Evolutionary conservation across 225 moss, liverwort and hornwort species (phyloP).

Genomic region (Ulota crispa): DNA sequence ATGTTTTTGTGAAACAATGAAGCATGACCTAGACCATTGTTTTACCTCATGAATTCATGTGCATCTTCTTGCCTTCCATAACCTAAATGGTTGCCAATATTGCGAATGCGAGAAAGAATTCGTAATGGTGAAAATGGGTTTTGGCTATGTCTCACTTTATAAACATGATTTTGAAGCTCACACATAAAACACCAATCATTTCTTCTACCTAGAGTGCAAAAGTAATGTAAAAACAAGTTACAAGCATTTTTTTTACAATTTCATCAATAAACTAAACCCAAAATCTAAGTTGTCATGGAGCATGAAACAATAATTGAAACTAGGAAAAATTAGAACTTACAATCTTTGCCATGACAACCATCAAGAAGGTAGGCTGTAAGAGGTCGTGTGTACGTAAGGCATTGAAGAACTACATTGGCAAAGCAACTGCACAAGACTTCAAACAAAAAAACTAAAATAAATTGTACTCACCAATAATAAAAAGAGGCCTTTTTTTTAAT

Average conservation of each 20-base stretch:
- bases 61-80: conserved; percentile 99
- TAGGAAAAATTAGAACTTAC: conserved; percentile 39
- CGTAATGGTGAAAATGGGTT: conserved; percentile 79
- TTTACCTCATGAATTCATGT: conserved; percentile 97
- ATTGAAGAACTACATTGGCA: conserved; percentile 96
- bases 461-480: no score
- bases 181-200: conserved; percentile 97
- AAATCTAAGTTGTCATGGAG: not conserved
- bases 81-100: conserved; percentile 91
- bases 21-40: not conserved
- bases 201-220: conserved; percentile 55
- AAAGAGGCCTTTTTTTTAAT: no score
- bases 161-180: conserved; percentile 89
- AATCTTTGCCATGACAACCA: conserved; percentile 69
- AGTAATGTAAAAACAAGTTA: not conserved
- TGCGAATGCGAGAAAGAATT: conserved; percentile 80
- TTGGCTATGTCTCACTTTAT: conserved; percentile 64
- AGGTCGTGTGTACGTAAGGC: conserved; percentile 86
- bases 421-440: conserved; percentile 66
- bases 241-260: no score
- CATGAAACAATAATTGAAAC: rapidly evolving
- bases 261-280: no score
- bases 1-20: not conserved
- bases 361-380: conserved; percentile 66
- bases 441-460: not conserved